Conservation (phyloP, 2,329 filamentous ascomycete species). For the Sporothrix variecibatus region DNA sequence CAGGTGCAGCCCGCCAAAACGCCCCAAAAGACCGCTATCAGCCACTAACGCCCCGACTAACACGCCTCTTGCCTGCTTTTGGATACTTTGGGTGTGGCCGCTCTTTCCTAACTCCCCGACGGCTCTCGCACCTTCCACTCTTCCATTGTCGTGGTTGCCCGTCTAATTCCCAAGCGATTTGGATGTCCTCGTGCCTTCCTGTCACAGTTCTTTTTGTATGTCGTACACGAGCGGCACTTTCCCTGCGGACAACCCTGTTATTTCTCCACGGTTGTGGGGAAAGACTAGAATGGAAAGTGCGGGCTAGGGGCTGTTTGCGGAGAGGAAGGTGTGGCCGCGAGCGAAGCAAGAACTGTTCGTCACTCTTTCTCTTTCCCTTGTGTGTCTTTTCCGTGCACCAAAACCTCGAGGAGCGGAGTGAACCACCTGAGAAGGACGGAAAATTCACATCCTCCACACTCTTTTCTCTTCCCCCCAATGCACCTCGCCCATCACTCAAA, state of each 20-base stretch:
- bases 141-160: not conserved
- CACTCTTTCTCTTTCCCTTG: not conserved
- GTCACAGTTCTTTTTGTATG: not conserved
- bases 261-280: not conserved
- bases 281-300: not conserved
- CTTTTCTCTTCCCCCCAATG: not conserved
- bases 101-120: constrained; percentile 3
- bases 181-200: not conserved
- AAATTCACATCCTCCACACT: not conserved
- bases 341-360: not conserved
- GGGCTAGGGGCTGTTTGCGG: not conserved
- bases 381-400: not conserved
- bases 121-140: not conserved
- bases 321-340: not conserved
- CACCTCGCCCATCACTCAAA: not conserved
- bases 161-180: constrained; percentile 9
- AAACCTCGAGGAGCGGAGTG: not conserved
- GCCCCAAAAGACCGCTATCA: not conserved
- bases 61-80: not conserved
- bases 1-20: not conserved
- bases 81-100: not conserved
- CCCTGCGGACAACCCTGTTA: not conserved
- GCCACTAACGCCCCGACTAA: not conserved
- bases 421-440: not conserved
- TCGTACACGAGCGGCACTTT: not conserved